Base-by-base conservation (phyloP, 2,329 filamentous ascomycete species). In the Diatrype stigma region DNA sequence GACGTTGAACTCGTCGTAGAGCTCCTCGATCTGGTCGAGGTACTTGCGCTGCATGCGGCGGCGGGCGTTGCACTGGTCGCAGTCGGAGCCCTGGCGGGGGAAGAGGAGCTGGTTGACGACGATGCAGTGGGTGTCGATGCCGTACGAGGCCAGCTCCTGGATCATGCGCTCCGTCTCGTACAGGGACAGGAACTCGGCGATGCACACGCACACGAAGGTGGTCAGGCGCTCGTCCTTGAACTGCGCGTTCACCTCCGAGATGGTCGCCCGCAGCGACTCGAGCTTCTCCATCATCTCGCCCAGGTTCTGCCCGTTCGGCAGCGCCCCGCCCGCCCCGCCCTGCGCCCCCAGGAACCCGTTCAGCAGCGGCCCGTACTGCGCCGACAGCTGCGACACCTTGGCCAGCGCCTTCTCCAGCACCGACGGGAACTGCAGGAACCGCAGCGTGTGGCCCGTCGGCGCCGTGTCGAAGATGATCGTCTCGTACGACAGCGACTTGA, bases 111-210 rank as follows among this genome's bases (percentile, higher is more conserved):
- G 94, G 73, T 99, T 99, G 64, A 99, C 94, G 44, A 99, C 94
- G 68, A 99, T 97, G 67, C 87, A 85, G 75, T 97, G 94, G 6
- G 93, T 96, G 70, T 99, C 94, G 68, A 99, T 99, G 65, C 87
- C 79, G 74, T 96, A 99, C 69, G 82, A 88, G 45, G 90, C 86
- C 55, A 99, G 79, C 76, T 99, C 94, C 78, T 99, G 94, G 63
- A 99, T 97, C 94, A 99, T 97, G 64, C 94, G 89, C 78, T 99
- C 94, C 55, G 94, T 99, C 80, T 99, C 94, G 76, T 99, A 99
- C 48, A 99, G 80, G 35, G 87, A 92, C 63, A 99, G 73, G 76
- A 99, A 99, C 73, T 99, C 94, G 48, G 94, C 90, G 69, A 99
- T 99, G 71, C 94, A 96, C 54, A 99, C 94, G 70, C 94, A 97